These are phyloP conservation scores for Neckera pumila DNA, from an alignment of 225 moss, liverwort and hornwort species.

Conservation along the genomic window DNA sequence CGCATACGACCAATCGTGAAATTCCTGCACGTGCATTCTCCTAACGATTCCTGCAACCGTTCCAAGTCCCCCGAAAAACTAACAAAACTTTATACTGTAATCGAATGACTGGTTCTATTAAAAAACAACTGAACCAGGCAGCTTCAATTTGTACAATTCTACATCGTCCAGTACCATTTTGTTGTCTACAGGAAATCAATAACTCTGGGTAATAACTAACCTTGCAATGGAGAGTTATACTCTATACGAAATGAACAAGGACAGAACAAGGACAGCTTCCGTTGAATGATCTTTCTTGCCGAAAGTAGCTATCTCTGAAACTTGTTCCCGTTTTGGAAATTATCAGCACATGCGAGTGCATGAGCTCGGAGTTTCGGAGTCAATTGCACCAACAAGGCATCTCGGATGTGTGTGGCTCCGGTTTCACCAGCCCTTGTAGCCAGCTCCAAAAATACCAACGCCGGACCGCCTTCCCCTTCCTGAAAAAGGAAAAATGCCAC, in stretches of 20 bases:
- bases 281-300: neutral
- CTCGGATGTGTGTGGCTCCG: slow-evolving; percentile 56
- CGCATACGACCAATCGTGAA: neutral
- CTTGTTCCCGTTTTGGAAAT: slow-evolving; percentile 29
- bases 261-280: neutral
- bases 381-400: slow-evolving; percentile 45
- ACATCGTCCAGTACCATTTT: neutral
- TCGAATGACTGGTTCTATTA: neutral
- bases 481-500: neutral
- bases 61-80: neutral
- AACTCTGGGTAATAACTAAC: neutral
- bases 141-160: neutral
- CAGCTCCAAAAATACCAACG: slow-evolving; percentile 64
- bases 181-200: neutral
- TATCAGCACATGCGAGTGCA: slow-evolving; percentile 60
- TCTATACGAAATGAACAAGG: neutral
- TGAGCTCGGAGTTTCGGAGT: slow-evolving; percentile 36
- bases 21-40: neutral
- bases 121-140: neutral
- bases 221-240: neutral
- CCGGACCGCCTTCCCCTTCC: slow-evolving; percentile 64
- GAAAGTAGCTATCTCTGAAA: neutral
- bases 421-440: slow-evolving; percentile 68
- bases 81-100: neutral
- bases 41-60: neutral